Evolutionary conservation across 2,329 filamentous ascomycete species (phyloP), one percentile per base, ranked within the genome.

Genomic region (Rugonectria rugulosa): DNA sequence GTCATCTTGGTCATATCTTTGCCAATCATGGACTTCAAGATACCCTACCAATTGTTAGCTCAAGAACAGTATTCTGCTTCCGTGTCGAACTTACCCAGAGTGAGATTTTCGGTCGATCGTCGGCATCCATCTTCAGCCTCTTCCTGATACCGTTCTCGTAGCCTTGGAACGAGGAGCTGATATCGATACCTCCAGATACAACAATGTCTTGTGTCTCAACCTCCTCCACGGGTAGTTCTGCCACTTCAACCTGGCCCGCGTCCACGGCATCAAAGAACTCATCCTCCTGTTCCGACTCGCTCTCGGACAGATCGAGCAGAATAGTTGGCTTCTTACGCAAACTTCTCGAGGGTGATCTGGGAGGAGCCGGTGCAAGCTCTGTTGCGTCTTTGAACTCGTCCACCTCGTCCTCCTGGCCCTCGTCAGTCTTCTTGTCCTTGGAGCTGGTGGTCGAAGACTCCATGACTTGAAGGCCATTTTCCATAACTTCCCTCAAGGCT

Each of bases 1-100:
- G 95, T 98, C 94, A 99, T 99, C 79, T 96, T 98, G 31, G 95
- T 98, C 95, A 99, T 98, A 71, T 99, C 95, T 73, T 99, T 98
- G 61, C 95, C 95, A 75, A 99, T 97, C 95, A 99, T 98, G 19
- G 94, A 98, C 78, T 98, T 99, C 61, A 99, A 79, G 65, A 99
- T 97, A 63, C 90, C 89, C 93, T 97, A 62, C 23, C 41, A 31
- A 11, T 9, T 34, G 60, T 74, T 59, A 73, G 70, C 31, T 44
- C 8, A 10, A 17, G 21, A 6, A 19, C 34, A 26, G 19, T 8
- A 38, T 4, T 20, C 6, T 3, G 10, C 7, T n/a, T n/a, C 11
- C 20, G 5, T n/a, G 11, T 23, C 5, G 24, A 12, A 77, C 89
- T 76, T 84, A 96, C 93, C 95, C 95, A 99, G 37, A 99, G 86